Evolutionary conservation across 1,284 basidiomycete species (phyloP).

Genomic region (Ceratobasidium theobromae): DNA sequence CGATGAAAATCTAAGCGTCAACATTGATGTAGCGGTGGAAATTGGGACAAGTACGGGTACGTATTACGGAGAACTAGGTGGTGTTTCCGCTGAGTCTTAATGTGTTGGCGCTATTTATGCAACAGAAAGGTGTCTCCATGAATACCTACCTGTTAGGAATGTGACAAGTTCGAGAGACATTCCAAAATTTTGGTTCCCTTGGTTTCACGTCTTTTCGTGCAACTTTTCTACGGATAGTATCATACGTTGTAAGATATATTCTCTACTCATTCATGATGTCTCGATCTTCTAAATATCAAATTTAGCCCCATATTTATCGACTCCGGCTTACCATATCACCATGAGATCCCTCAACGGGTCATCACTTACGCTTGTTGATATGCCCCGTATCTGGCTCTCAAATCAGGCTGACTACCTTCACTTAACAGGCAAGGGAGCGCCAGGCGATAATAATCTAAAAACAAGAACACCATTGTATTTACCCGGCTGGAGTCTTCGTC

Average conservation of each 20-base stretch:
- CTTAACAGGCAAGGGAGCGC: background rate
- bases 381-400: background rate
- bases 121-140: background rate
- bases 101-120: too few relatives aligned
- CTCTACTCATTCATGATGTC: background rate
- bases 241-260: background rate
- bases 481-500: background rate
- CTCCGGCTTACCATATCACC: background rate
- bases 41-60: too few relatives aligned
- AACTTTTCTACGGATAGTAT: background rate
- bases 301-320: background rate
- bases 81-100: too few relatives aligned
- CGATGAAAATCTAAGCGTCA: too few relatives aligned
- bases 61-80: too few relatives aligned
- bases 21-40: too few relatives aligned
- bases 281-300: background rate
- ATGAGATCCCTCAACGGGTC: background rate
- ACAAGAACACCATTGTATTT: background rate
- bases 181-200: too few relatives aligned
- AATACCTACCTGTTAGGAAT: background rate
- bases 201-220: background rate
- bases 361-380: too few relatives aligned
- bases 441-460: background rate
- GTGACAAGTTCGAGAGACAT: too few relatives aligned
- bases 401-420: background rate